These are phyloP conservation scores for Pseudozyma hubeiensis DNA, from an alignment of 1,284 basidiomycete species.

Conservation along the genomic window DNA sequence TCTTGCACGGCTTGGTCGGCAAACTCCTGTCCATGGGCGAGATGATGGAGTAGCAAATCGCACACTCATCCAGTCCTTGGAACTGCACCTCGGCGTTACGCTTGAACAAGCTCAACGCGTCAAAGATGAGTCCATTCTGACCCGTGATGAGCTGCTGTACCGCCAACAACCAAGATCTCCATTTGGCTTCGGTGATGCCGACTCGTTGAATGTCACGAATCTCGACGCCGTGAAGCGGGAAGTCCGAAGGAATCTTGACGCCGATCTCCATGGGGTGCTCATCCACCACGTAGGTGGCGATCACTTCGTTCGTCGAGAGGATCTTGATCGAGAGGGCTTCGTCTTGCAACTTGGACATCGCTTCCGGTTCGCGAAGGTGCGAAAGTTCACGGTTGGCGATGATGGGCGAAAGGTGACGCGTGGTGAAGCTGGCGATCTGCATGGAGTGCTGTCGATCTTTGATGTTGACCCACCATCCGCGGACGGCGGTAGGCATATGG, in stretches of 20 bases:
- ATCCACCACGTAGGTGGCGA: conserved; percentile 82
- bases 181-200: conserved; percentile 83
- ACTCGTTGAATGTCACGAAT: conserved; percentile 85
- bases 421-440: conserved; percentile 81
- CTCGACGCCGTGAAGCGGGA: conserved; percentile 89
- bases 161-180: conserved; percentile 93
- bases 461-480: conserved; percentile 85
- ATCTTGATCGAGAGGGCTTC: conserved; percentile 79
- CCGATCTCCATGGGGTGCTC: conserved; percentile 93
- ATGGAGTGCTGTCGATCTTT: conserved; percentile 88
- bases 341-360: conserved; percentile 78
- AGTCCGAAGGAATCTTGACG: conserved; percentile 86
- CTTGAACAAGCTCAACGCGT: conserved; percentile 92
- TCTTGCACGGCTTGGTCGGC: conserved; percentile 91
- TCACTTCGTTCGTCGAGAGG: conserved; percentile 75
- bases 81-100: conserved; percentile 80
- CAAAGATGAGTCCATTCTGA: conserved; percentile 89
- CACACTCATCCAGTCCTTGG: conserved; percentile 66
- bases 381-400: conserved; percentile 86
- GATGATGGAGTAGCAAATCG: conserved; percentile 80
- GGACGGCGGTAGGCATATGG: conserved; percentile 67
- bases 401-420: conserved; percentile 88
- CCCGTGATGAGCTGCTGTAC: conserved; percentile 88
- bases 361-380: conserved; percentile 78
- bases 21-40: conserved; percentile 88